Conservation (phyloP, 202 grass and related monocot genomes). For the Schoenoplectus tabernaemontani region DNA sequence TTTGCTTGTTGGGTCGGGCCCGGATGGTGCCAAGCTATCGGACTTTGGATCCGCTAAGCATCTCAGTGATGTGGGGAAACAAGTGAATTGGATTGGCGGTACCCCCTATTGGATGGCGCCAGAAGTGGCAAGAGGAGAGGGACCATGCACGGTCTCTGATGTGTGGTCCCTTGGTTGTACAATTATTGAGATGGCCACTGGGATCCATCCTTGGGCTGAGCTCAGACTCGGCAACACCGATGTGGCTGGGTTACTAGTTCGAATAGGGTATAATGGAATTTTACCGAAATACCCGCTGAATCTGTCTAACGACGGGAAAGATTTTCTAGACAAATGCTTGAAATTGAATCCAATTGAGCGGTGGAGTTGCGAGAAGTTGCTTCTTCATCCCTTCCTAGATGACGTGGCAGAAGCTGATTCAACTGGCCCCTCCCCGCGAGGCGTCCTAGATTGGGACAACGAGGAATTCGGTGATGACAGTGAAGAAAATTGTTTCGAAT, state of each 20-base stretch:
- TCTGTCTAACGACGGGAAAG: constrained; percentile 39
- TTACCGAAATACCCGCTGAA: constrained; percentile 39
- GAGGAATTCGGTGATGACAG: constrained; percentile 40
- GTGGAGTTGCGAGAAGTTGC: constrained; percentile 68
- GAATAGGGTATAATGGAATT: constrained; percentile 43
- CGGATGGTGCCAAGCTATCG: constrained; percentile 43
- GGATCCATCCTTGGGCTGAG: constrained; percentile 55
- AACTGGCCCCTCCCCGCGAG: constrained; percentile 41
- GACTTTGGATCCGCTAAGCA: constrained; percentile 73
- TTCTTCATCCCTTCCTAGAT: constrained; percentile 62
- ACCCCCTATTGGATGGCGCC: constrained; percentile 94
- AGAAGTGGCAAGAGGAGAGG: constrained; percentile 57
- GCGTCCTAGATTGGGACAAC: constrained; percentile 49
- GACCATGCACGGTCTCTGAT: constrained; percentile 50
- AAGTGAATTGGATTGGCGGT: constrained; percentile 24
- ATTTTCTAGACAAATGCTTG: constrained; percentile 86
- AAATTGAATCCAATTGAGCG: constrained; percentile 46
- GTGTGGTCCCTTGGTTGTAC: constrained; percentile 92
- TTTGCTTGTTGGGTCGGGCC: constrained; percentile 39
- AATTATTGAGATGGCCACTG: constrained; percentile 64
- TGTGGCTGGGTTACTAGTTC: constrained; percentile 40
- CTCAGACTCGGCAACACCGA: constrained; percentile 23
- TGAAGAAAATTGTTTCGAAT: background rate
- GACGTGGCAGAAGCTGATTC: background rate
- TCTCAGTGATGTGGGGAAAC: background rate